phyloP scores from a whole-genome alignment of 2,329 filamentous ascomycete species.

The Chaetoscypha palmicola region DNA sequence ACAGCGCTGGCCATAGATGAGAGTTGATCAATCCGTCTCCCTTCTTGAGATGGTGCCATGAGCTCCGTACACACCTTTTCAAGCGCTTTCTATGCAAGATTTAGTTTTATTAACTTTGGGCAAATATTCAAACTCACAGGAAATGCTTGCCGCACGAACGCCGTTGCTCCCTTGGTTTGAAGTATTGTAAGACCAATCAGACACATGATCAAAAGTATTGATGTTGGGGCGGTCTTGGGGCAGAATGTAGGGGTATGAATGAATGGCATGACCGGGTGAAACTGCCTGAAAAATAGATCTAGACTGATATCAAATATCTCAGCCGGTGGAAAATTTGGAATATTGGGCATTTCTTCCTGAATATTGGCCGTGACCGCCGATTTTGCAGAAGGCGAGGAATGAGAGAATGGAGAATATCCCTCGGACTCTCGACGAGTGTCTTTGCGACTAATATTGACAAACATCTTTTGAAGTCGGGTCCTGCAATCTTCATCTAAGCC shows the following conservation, averaged over 20 bases:
- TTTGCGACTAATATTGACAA: slow-evolving; percentile 26
- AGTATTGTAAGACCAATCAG: slow-evolving; percentile 45
- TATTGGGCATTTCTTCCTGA: slow-evolving; percentile 22
- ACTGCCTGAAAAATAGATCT: slow-evolving; percentile 47
- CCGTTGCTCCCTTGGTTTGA: slow-evolving; percentile 43
- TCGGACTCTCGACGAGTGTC: slow-evolving; percentile 13
- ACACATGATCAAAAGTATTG: slow-evolving; percentile 45
- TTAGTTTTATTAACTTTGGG: too few relatives aligned
- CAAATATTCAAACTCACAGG: slow-evolving; percentile 11
- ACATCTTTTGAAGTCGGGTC: slow-evolving; percentile 33
- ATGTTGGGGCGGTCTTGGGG: slow-evolving; percentile 39
- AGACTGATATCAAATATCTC: slow-evolving; percentile 47
- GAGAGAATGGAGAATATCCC: slow-evolving; percentile 17
- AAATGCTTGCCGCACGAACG: slow-evolving; percentile 34
- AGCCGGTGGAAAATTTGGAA: slow-evolving; percentile 39
- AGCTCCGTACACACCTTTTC: slow-evolving; percentile 20
- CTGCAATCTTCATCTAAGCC: slow-evolving; percentile 36
- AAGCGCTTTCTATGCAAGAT: slow-evolving; percentile 20
- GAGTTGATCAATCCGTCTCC: slow-evolving; percentile 18
- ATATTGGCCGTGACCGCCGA: slow-evolving; percentile 23
- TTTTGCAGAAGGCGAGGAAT: slow-evolving; percentile 24
- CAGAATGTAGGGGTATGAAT: slow-evolving; percentile 47
- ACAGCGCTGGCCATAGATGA: slow-evolving; percentile 20
- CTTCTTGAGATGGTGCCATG: slow-evolving; percentile 13
- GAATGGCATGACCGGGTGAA: slow-evolving; percentile 45